phyloP scores from a whole-genome alignment of 495 filamentous ascomycete genomes.

The Neurospora sp. region DNA sequence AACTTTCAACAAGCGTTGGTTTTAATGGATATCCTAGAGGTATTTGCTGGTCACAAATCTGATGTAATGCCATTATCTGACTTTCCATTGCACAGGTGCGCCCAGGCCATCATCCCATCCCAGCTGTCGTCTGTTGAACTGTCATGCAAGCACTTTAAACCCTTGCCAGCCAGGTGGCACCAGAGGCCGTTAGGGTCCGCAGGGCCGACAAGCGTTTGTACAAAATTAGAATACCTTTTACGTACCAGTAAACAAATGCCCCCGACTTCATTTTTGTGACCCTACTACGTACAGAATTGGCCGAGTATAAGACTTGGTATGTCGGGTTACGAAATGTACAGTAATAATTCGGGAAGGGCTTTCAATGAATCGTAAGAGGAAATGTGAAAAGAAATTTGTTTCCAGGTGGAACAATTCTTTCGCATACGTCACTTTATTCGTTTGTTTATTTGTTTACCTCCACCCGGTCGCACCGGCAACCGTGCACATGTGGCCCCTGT shows the following conservation, averaged over 20 bases:
- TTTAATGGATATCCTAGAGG: neutral
- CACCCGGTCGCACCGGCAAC: neutral
- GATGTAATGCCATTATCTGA: neutral
- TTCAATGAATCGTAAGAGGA: neutral
- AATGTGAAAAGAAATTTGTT: neutral
- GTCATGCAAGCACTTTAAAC: constrained; percentile 8
- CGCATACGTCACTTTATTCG: neutral
- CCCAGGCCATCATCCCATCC: neutral
- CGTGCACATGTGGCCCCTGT: neutral
- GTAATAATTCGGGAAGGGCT: neutral
- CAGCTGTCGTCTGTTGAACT: neutral
- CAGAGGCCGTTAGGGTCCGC: neutral
- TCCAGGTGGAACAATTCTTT: neutral
- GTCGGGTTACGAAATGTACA: neutral
- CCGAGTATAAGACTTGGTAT: neutral
- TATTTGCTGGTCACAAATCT: neutral
- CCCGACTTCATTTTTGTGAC: neutral
- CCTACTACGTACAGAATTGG: neutral
- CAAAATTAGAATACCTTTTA: neutral
- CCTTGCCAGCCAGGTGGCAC: constrained; percentile 2
- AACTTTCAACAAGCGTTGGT: neutral
- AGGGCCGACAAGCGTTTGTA: neutral
- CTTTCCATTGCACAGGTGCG: neutral
- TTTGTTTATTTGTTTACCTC: neutral
- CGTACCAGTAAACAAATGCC: neutral